These are phyloP conservation scores for Blastobotrys attinorum DNA, from an alignment of 805 yeast genomes.

Conservation along the genomic window DNA sequence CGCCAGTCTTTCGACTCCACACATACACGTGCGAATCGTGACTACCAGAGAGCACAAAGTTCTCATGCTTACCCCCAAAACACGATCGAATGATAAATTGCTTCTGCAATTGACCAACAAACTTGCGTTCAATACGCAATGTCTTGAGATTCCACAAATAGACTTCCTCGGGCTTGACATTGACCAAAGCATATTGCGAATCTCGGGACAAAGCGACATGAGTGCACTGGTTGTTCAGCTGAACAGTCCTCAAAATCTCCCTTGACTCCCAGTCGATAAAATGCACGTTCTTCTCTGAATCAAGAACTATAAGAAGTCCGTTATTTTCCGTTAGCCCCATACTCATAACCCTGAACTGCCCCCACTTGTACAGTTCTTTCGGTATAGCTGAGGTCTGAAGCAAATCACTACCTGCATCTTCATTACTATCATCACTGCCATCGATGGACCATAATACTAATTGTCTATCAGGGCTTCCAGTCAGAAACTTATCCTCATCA, in stretches of 20 bases:
- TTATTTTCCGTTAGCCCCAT: constrained; percentile 61
- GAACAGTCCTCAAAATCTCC: constrained; percentile 37
- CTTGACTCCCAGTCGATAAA: constrained; percentile 45
- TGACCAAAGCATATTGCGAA: constrained; percentile 48
- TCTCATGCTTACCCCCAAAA: constrained; percentile 66
- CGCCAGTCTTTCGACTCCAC: constrained; percentile 71
- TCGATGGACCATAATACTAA: constrained; percentile 38
- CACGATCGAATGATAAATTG: constrained; percentile 66
- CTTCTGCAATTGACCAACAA: constrained; percentile 64
- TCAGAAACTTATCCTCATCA: constrained; percentile 54
- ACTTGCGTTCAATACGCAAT: constrained; percentile 52
- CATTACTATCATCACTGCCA: too few relatives aligned
- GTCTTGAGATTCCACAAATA: constrained; percentile 72
- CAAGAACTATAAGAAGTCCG: constrained; percentile 51
- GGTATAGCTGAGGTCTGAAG: too few relatives aligned
- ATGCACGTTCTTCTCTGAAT: constrained; percentile 53
- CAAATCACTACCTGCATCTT: too few relatives aligned
- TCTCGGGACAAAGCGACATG: constrained; percentile 56
- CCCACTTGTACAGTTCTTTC: constrained; percentile 27
- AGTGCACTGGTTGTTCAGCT: constrained; percentile 52
- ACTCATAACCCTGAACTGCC: constrained; percentile 50
- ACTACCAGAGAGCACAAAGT: constrained; percentile 69
- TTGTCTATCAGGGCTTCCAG: constrained; percentile 73
- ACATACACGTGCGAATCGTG: constrained; percentile 72
- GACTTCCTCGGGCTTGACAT: constrained; percentile 64